These are phyloP conservation scores for Suhomyces anneliseae DNA, from an alignment of 1,139 yeast genomes.

Conservation along the genomic window DNA sequence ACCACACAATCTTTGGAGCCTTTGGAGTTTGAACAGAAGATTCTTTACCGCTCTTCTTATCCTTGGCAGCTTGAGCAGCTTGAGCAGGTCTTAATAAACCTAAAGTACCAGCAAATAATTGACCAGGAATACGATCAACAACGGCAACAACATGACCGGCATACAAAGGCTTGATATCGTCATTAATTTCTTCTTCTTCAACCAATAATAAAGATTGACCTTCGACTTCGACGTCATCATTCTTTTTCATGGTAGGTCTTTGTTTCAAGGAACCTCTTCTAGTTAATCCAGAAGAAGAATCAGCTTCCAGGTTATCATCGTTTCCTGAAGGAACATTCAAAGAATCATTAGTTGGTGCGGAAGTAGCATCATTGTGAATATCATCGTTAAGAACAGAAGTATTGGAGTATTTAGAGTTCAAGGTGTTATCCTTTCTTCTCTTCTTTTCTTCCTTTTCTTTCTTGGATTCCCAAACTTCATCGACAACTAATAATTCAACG, in stretches of 20 bases:
- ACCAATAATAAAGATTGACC: conserved; percentile 89
- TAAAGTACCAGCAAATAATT: conserved; percentile 87
- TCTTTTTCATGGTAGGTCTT: conserved; percentile 97
- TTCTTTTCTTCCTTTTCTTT: conserved; percentile 97
- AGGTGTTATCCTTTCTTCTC: conserved; percentile 74
- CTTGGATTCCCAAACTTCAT: conserved; percentile 96
- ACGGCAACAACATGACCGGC: conserved; percentile 99
- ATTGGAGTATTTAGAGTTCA: conserved; percentile 29
- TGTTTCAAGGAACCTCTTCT: conserved; percentile 92
- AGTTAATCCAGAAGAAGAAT: conserved; percentile 43
- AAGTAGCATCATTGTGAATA: conserved; percentile 70
- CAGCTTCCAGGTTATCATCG: conserved; percentile 23
- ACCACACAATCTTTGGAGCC: conserved; percentile 96
- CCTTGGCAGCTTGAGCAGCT: conserved; percentile 83
- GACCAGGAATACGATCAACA: conserved; percentile 96
- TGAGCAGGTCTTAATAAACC: conserved; percentile 95
- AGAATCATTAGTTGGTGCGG: conserved; percentile 28
- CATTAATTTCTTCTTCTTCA: conserved; percentile 95
- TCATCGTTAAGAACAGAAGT: conserved; percentile 54
- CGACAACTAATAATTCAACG: conserved; percentile 87
- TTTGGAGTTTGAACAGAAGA: conserved; percentile 50
- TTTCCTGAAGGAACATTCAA: conserved; percentile 12
- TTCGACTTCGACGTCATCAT: conserved; percentile 97
- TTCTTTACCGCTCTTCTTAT: conserved; percentile 56
- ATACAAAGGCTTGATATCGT: conserved; percentile 87